Percentiles rank a stretch among this genome's conserved stretches.
phyloP scores from a whole-genome alignment of 148 eudicot species.

The Tetragonia tetragonoides region DNA sequence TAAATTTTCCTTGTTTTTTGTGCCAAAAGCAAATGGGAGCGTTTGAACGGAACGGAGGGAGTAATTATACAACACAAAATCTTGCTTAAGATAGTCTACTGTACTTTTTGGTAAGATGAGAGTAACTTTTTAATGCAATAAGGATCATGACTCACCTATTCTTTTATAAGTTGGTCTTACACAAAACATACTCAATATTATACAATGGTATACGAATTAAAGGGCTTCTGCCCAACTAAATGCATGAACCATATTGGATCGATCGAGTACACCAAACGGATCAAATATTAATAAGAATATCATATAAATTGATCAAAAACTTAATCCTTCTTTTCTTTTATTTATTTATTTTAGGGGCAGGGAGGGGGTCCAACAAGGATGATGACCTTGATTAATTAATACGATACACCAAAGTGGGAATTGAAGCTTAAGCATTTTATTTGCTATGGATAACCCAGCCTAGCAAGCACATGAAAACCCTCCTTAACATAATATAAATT shows the following conservation, averaged over 20 bases:
- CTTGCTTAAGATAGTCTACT: too few relatives aligned
- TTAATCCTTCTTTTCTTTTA: not conserved
- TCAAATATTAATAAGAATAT: slow-evolving; percentile 1
- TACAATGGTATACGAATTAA: too few relatives aligned
- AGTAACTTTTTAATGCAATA: too few relatives aligned
- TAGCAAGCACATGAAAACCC: slow-evolving; percentile 11
- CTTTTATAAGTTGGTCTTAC: too few relatives aligned
- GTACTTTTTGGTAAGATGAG: too few relatives aligned
- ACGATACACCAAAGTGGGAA: slow-evolving; percentile 2
- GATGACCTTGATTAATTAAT: not conserved
- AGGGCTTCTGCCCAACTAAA: not conserved
- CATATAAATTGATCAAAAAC: not conserved
- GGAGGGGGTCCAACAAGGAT: not conserved
- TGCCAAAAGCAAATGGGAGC: too few relatives aligned
- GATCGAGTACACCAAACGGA: slow-evolving; percentile 10
- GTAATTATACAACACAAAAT: too few relatives aligned
- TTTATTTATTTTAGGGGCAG: not conserved
- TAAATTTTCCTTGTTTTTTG: too few relatives aligned
- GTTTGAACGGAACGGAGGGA: too few relatives aligned
- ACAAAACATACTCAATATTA: too few relatives aligned
- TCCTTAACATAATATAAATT: not conserved
- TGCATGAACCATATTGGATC: not conserved
- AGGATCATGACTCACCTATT: too few relatives aligned
- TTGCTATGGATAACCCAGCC: slow-evolving; percentile 12
- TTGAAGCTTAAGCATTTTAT: slow-evolving; percentile 14